phyloP scores from a whole-genome alignment of 495 filamentous ascomycete genomes.

The Penicillium macrosclerotiorum region DNA sequence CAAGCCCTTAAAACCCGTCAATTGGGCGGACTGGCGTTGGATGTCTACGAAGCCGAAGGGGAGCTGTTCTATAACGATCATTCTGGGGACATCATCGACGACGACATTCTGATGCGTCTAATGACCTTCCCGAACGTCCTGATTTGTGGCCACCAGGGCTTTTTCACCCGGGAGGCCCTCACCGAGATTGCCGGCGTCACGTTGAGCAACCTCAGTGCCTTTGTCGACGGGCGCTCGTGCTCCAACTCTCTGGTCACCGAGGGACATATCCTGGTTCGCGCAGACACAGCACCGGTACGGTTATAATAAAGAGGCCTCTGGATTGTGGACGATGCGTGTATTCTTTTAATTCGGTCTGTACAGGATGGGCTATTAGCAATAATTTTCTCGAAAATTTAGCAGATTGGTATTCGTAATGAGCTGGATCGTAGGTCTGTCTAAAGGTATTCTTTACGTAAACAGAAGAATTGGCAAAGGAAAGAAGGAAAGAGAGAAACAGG shows the following conservation, averaged over 20 bases:
- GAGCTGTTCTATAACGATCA: slow-evolving; percentile 65
- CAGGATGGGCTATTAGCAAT: no score
- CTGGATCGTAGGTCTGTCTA: neutral
- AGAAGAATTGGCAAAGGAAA: neutral
- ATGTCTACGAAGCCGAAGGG: slow-evolving; percentile 81
- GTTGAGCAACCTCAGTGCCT: slow-evolving; percentile 49
- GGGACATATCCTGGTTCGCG: slow-evolving; percentile 30
- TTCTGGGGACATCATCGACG: slow-evolving; percentile 64
- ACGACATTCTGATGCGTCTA: slow-evolving; percentile 65
- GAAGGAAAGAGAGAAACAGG: neutral
- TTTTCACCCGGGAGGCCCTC: slow-evolving; percentile 66
- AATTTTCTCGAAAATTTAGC: no score
- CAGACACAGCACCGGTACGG: slow-evolving; percentile 34
- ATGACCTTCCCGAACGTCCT: slow-evolving; percentile 71
- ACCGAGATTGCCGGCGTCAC: slow-evolving; percentile 63
- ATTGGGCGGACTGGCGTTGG: slow-evolving; percentile 72
- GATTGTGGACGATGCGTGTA: neutral
- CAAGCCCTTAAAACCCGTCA: slow-evolving; percentile 56
- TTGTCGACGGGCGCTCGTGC: slow-evolving; percentile 23
- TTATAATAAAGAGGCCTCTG: no score
- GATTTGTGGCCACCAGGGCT: slow-evolving; percentile 67
- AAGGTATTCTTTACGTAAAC: neutral
- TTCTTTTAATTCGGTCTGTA: neutral
- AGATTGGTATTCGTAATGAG: slow-evolving; percentile 1
- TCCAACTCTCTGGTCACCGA: slow-evolving; percentile 34